A percentile compares a stretch with the other conserved stretches of the same genome.
phyloP scores from a whole-genome alignment of 495 filamentous ascomycete genomes.

The Penicillium malachiteum region DNA sequence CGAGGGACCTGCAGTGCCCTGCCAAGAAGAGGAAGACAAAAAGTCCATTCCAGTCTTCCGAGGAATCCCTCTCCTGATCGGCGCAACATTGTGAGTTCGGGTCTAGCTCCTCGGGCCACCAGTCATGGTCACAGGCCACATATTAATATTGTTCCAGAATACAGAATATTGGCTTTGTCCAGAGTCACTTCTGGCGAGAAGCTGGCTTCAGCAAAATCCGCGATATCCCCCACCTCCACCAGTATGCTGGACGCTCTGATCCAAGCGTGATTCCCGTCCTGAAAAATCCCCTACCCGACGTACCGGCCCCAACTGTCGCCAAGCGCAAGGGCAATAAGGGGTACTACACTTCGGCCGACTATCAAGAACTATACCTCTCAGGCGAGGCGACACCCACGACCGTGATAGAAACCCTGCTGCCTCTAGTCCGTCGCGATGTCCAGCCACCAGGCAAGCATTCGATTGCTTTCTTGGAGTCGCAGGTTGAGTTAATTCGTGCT shows the following conservation, averaged over 20 bases:
- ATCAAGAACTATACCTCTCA: conserved; percentile 67
- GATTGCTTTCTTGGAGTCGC: conserved; percentile 64
- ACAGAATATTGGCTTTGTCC: conserved; percentile 51
- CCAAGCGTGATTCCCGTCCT: conserved; percentile 77
- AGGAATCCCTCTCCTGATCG: conserved; percentile 48
- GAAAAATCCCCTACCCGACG: conserved; percentile 27
- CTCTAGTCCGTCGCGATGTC: conserved; percentile 62
- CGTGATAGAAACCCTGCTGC: conserved; percentile 68
- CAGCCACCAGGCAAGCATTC: conserved; percentile 56
- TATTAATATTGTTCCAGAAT: conserved; percentile 41
- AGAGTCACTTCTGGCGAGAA: conserved; percentile 68
- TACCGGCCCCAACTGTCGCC: conserved; percentile 21
- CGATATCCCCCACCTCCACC: conserved; percentile 54
- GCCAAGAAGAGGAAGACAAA: conserved; percentile 41
- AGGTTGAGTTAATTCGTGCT: conserved; percentile 57
- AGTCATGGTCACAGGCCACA: neutral
- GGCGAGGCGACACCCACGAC: conserved; percentile 67
- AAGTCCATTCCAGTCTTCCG: conserved; percentile 53
- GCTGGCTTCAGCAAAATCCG: conserved; percentile 68
- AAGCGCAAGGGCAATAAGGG: conserved; percentile 38
- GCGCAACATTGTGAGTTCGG: conserved; percentile 47
- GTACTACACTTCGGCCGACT: conserved; percentile 74
- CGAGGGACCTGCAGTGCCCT: conserved; percentile 45
- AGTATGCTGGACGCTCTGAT: conserved; percentile 66
- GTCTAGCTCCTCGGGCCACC: neutral